Base-by-base conservation (phyloP, 2,329 filamentous ascomycete genomes). In the Colletotrichum brevisporum region DNA sequence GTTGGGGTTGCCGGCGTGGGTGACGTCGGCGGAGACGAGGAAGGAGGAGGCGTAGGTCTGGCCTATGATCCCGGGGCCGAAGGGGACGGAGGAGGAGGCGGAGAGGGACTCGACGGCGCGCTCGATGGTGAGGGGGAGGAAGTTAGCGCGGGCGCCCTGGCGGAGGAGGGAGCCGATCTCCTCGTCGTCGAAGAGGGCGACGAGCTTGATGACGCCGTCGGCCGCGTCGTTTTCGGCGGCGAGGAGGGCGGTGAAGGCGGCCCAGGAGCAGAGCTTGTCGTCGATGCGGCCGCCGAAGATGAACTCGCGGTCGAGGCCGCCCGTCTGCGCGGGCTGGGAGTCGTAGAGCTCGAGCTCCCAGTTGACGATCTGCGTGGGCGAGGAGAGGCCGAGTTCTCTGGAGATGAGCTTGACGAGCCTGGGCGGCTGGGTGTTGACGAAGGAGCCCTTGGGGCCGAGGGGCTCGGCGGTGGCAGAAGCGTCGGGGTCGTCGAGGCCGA, bases 311-410 rank as follows among this genome's bases (percentile, higher is more conserved):
- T 97, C 93, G 66, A 99, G 81, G 13, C 96, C 96, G 73, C 93
- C 91, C 18, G 94, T 88, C 48, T 91, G 90, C 1, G 95, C 95
- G 9, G 95, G 93, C 78, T 98, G 94, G 4, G 89, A 89, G 81
- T 98, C 96, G 78, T 92, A 99, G 39, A 99, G 91, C 82, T 99
- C 96, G 45, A 98, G 89, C 78, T 99, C 96, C 96, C 96, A 99
- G 83, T 96, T 97, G 66, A 97, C 84, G 71, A 99, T 97, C 60
- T 86, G 88, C 73, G 85, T 88, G 78, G 92, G 90, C 70, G 93
- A 89, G 60, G 85, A 83, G 70, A 98, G 89, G 36, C 89, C 89
- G n/a, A 98, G 87, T 78, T 96, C 88, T 15, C 87, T 87, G 8
- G 92, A 89, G 76, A 99, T 97, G 21, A 94, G 89, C 78, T 92